Evolutionary conservation across 2,329 filamentous ascomycete genomes (phyloP).

Genomic region (Fusarium duplospermum): DNA sequence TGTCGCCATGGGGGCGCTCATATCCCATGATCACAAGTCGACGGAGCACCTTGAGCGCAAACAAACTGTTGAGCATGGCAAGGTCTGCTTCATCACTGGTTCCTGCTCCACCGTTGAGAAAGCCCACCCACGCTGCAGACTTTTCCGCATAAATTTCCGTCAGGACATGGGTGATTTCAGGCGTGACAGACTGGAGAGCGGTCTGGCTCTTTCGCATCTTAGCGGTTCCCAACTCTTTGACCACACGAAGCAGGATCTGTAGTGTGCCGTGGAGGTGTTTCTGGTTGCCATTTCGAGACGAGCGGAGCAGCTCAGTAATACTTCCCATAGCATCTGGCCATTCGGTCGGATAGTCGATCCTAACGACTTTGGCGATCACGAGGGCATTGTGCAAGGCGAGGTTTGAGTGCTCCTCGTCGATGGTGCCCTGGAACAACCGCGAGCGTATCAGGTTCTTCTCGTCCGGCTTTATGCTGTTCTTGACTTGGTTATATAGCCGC

Average conservation of each 20-base stretch:
- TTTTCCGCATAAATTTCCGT: constrained; percentile 82
- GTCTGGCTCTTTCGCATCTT: constrained; percentile 80
- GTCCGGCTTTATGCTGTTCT: constrained; percentile 76
- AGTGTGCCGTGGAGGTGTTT: constrained; percentile 78
- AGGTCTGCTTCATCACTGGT: constrained; percentile 69
- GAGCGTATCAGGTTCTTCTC: constrained; percentile 83
- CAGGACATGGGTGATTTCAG: constrained; percentile 85
- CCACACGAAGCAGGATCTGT: constrained; percentile 82
- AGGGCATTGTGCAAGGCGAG: constrained; percentile 90
- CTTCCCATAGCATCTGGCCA: constrained; percentile 76
- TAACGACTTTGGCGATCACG: constrained; percentile 86
- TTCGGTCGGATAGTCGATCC: constrained; percentile 88
- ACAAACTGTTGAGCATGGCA: constrained; percentile 80
- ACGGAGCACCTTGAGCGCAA: constrained; percentile 82
- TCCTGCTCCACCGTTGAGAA: constrained; percentile 67
- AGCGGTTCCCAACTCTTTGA: constrained; percentile 90
- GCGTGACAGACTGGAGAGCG: constrained; percentile 80
- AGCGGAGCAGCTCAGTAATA: constrained; percentile 74
- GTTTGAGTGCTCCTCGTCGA: constrained; percentile 79
- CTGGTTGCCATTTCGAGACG: constrained; percentile 63
- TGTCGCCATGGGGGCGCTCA: constrained; percentile 83
- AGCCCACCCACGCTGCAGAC: constrained; percentile 74
- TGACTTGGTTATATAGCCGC: constrained; percentile 69
- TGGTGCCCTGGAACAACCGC: constrained; percentile 78
- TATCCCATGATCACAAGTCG: constrained; percentile 85